Evolutionary conservation across 306 rosid genomes (phyloP), one percentile per base, ranked within the genome.

Genomic region (Styphnolobium japonicum): DNA sequence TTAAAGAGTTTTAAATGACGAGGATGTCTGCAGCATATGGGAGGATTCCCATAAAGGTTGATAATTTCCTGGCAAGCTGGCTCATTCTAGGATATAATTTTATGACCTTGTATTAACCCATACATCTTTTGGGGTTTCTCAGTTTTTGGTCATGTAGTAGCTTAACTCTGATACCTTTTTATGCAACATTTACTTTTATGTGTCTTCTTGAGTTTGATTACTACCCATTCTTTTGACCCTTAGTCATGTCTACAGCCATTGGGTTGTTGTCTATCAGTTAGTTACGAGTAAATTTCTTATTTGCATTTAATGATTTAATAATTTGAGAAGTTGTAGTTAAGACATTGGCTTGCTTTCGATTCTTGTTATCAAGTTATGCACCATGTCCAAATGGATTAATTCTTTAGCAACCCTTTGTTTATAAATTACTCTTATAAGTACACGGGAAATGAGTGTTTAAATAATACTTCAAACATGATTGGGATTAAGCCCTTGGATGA

Each of bases 61-160:
- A 40, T 73, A 42, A 48, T 75, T 81, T 64, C 23, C 36, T 22
- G 81, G 71, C 81, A 55, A 70, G 73, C 56, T 75, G 82, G 29
- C 55, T 65, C 46, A 69, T 53, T 55, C 52, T 75, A 76, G 73
- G 67, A 71, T 71, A 65, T 19, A 64, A 55, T 56, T 75, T 76
- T 19, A 27, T 71, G 64, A 62, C 71, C 70, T 60, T 85, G 81
- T 81, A 73, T 80, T 77, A 83, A 67, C 77, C 75, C 76, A 18
- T 62, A 33, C 52, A 57, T 80, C 52, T 52, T 57, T 37, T 67
- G 78, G 86, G 82, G 81, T 84, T 83, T 75, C 80, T 70, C 29
- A 19, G 89, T 77, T 83, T 78, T 63, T 14, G 29, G 51, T 73
- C 69, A 43, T 87, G 68, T 84, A 57, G 82, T 69, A 43, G 48